Conservation (phyloP, 176 grass and related monocot species). For the Cymbopogon citratus region DNA sequence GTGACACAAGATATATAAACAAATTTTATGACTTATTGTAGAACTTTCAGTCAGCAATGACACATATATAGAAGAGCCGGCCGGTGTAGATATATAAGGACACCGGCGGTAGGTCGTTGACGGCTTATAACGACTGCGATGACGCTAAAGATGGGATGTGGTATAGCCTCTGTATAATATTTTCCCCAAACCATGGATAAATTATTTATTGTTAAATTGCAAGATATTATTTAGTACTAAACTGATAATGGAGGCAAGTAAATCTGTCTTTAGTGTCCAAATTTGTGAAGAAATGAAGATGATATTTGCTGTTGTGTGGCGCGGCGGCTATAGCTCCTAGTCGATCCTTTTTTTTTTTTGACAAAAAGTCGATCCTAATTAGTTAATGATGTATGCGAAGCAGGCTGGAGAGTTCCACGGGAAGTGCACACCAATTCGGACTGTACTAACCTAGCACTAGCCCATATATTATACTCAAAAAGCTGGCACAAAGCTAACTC, state of each 20-base stretch:
- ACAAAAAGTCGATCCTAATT: neutral
- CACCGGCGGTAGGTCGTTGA: too few relatives aligned
- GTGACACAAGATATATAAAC: too few relatives aligned
- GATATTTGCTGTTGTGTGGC: neutral
- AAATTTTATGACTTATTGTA: too few relatives aligned
- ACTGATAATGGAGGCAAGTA: neutral
- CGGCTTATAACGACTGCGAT: too few relatives aligned
- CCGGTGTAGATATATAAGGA: too few relatives aligned
- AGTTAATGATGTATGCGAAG: neutral
- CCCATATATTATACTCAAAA: conserved; percentile 3
- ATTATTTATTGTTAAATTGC: neutral
- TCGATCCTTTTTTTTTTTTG: too few relatives aligned
- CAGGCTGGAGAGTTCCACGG: neutral
- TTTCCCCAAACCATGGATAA: neutral
- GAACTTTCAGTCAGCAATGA: too few relatives aligned
- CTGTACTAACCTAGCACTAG: neutral
- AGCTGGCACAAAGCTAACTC: neutral
- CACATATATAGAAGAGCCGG: too few relatives aligned
- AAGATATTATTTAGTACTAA: neutral
- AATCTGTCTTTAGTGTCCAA: neutral
- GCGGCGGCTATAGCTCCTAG: neutral
- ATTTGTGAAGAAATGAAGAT: neutral
- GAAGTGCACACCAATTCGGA: neutral
- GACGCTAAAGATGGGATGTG: too few relatives aligned
- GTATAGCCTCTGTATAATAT: neutral